Conservation (phyloP, 352 stramenopile genomes). For the Globisporangium cylindrosporum region DNA sequence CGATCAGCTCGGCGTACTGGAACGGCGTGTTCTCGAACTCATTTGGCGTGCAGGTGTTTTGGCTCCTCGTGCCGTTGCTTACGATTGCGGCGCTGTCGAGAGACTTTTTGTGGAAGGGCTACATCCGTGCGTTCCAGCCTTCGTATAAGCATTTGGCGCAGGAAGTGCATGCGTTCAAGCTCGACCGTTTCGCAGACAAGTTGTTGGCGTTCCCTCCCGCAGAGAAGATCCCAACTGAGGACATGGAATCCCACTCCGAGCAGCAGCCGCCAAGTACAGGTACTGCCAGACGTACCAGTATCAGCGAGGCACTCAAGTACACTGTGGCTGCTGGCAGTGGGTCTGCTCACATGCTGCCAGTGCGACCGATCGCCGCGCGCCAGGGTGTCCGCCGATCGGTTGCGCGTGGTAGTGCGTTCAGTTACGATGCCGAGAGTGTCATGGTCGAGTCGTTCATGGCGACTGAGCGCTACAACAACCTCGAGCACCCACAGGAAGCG, state of each 20-base stretch:
- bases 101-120: constrained; percentile 84
- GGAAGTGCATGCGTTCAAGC: constrained; percentile 68
- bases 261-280: constrained; percentile 2
- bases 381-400: constrained; percentile 28
- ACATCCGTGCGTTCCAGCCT: constrained; percentile 71
- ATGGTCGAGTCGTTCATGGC: constrained; percentile 90
- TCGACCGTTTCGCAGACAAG: constrained; percentile 60
- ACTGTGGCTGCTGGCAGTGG: constrained; percentile 5
- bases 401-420: constrained; percentile 78
- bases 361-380: constrained; percentile 25
- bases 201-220: constrained; percentile 78
- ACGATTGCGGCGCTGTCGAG: constrained; percentile 67
- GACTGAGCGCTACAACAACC: constrained; percentile 56
- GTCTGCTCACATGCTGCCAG: constrained; percentile 18
- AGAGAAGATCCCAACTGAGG: constrained; percentile 56
- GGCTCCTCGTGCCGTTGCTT: constrained; percentile 71
- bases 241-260: constrained; percentile 27
- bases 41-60: constrained; percentile 69
- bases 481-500: constrained; percentile 35
- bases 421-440: constrained; percentile 86
- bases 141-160: constrained; percentile 87
- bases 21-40: constrained; percentile 77
- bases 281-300: constrained; percentile 1
- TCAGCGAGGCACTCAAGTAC: constrained; percentile 23
- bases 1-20: constrained; percentile 79